A percentile compares a stretch with the other conserved stretches of the same genome.
Conservation (phyloP, 805 yeast genomes). For the Candida montana region DNA sequence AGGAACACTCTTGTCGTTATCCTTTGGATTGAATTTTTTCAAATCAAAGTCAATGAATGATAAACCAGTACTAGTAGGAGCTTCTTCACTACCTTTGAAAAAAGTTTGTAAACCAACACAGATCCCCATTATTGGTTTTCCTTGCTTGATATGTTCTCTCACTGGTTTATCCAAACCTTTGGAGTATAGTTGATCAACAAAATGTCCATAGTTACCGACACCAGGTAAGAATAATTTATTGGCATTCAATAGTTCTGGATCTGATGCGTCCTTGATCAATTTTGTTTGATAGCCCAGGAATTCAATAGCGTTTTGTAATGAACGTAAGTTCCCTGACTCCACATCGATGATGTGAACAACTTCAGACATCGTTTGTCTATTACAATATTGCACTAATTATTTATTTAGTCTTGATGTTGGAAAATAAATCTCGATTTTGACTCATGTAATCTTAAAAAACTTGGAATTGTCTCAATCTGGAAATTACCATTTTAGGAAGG, state of each 20-base stretch:
- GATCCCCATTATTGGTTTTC: constrained; percentile 89
- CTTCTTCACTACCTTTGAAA: constrained; percentile 71
- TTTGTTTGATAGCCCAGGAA: constrained; percentile 65
- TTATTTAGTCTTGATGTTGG: too few species aligned
- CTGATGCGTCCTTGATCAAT: constrained; percentile 54
- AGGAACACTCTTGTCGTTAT: constrained; percentile 75
- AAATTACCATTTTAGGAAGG: not conserved
- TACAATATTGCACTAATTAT: too few species aligned
- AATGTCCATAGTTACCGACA: constrained; percentile 96
- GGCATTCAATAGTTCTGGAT: constrained; percentile 46
- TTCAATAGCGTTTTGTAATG: constrained; percentile 81
- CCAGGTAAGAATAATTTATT: constrained; percentile 79
- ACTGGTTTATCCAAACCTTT: constrained; percentile 66
- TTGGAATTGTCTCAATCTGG: not conserved
- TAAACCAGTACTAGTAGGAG: constrained; percentile 57
- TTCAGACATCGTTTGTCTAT: too few species aligned
- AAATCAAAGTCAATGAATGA: constrained; percentile 50
- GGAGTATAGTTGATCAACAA: constrained; percentile 61
- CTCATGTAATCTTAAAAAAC: not conserved
- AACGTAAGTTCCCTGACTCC: constrained; percentile 89
- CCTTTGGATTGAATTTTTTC: constrained; percentile 51
- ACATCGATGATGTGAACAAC: constrained; percentile 73
- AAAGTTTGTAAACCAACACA: constrained; percentile 95
- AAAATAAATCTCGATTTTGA: not conserved
- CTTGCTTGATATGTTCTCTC: constrained; percentile 60